Percentiles rank a stretch among this genome's conserved stretches.
Conservation (phyloP, 805 yeast genomes). For the Starmerella etchellsii region DNA sequence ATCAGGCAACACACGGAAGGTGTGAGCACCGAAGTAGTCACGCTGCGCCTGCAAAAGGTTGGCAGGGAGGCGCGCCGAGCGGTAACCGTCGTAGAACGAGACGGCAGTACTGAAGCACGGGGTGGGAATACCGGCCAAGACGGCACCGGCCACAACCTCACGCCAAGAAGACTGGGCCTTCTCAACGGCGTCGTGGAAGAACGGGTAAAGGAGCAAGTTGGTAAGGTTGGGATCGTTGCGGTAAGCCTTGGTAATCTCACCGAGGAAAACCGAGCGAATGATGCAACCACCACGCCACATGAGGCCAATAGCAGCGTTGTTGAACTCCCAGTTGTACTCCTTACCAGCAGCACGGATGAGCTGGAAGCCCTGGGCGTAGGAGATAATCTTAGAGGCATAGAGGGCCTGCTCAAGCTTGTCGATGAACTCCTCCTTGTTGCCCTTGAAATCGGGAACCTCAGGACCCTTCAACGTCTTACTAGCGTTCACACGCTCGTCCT, state of each 20-base stretch:
- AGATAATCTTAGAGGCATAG: conserved; percentile 95
- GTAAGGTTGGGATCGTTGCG: conserved; percentile 85
- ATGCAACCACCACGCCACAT: conserved; percentile 99
- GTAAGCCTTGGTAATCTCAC: conserved; percentile 93
- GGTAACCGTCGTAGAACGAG: conserved; percentile 97
- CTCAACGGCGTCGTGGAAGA: conserved; percentile 80
- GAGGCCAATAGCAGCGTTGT: conserved; percentile 95
- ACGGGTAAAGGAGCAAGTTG: conserved; percentile 88
- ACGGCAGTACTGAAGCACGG: conserved; percentile 97
- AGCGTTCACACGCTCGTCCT: conserved; percentile 82
- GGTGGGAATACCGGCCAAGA: conserved; percentile 82
- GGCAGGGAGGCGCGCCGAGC: conserved; percentile 91
- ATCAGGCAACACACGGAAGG: conserved; percentile 90
- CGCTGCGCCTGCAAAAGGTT: conserved; percentile 98
- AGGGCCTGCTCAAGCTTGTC: conserved; percentile 96
- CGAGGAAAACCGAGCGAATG: conserved; percentile 96
- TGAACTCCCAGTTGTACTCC: conserved; percentile 92
- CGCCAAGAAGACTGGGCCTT: conserved; percentile 97
- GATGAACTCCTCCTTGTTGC: conserved; percentile 70
- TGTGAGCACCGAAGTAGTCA: conserved; percentile 99
- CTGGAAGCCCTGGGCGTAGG: conserved; percentile 99
- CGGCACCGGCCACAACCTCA: conserved; percentile 64
- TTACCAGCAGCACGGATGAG: conserved; percentile 95
- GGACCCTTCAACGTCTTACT: conserved; percentile 74
- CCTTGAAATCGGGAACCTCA: conserved; percentile 43